Percentiles rank a stretch among this genome's conserved stretches.
phyloP scores from a whole-genome alignment of 73 alveolate species.

The Urostyla sp. region DNA sequence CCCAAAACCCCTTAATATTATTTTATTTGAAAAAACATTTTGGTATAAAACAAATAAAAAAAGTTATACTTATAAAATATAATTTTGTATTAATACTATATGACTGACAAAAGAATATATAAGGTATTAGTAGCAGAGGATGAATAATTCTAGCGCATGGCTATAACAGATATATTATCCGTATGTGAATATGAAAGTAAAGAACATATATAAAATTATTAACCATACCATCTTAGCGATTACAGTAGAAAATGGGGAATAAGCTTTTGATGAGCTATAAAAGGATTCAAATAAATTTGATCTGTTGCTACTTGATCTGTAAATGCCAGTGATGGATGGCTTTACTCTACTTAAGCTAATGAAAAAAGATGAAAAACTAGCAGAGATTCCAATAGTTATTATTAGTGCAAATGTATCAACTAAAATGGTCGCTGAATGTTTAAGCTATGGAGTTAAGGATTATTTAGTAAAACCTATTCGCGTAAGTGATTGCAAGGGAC shows the following conservation, averaged over 20 bases:
- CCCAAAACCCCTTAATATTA: no score
- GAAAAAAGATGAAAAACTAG: slow-evolving; percentile 75
- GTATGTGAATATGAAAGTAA: slow-evolving; percentile 75
- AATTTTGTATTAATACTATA: neutral
- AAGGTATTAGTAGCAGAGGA: slow-evolving; percentile 86
- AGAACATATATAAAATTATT: neutral
- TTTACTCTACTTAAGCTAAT: slow-evolving; percentile 75
- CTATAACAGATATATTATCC: slow-evolving; percentile 79
- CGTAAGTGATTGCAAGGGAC: slow-evolving; percentile 57
- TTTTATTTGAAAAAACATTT: no score
- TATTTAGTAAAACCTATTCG: slow-evolving; percentile 88
- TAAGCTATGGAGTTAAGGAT: slow-evolving; percentile 82
- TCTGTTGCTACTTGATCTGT: slow-evolving; percentile 80
- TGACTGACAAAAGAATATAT: slow-evolving; percentile 26
- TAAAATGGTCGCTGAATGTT: slow-evolving; percentile 75
- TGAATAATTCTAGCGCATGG: slow-evolving; percentile 87
- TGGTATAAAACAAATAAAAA: no score
- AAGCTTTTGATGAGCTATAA: slow-evolving; percentile 74
- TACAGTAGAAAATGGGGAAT: slow-evolving; percentile 78
- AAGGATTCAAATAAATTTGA: slow-evolving; percentile 75
- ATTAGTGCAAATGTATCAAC: slow-evolving; percentile 82
- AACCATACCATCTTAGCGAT: slow-evolving; percentile 22
- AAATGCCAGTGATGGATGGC: slow-evolving; percentile 92
- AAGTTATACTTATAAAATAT: no score
- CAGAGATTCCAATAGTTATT: slow-evolving; percentile 84